phyloP scores from a whole-genome alignment of 352 stramenopile species.

The Globisporangium viniferum region DNA sequence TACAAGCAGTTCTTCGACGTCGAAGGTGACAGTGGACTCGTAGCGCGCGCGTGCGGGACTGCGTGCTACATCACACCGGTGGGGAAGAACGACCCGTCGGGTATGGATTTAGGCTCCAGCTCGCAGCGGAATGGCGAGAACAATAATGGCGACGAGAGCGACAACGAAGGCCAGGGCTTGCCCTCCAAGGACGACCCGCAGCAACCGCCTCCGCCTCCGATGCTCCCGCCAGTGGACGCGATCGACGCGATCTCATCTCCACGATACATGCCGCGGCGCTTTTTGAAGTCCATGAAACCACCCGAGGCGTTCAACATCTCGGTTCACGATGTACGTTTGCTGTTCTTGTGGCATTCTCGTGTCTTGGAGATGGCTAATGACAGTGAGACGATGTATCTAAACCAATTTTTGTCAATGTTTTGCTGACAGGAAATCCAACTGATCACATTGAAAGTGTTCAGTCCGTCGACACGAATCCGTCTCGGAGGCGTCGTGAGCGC shows the following conservation, averaged over 20 bases:
- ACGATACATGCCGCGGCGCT: slow-evolving; percentile 46
- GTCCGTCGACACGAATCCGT: slow-evolving; percentile 66
- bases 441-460: slow-evolving; percentile 93
- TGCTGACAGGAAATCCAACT: slow-evolving; percentile 89
- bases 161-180: slow-evolving; percentile 23
- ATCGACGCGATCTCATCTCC: slow-evolving; percentile 44
- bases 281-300: slow-evolving; percentile 45
- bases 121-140: slow-evolving; percentile 22
- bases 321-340: slow-evolving; percentile 57
- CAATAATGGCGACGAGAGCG: slow-evolving; percentile 30
- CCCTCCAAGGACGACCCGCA: slow-evolving; percentile 29
- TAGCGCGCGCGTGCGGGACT: slow-evolving; percentile 96
- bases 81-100: slow-evolving; percentile 39
- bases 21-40: slow-evolving; percentile 97
- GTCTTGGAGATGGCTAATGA: not conserved
- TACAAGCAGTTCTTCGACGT: slow-evolving; percentile 99
- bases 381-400: not conserved
- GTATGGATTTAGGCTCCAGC: not conserved
- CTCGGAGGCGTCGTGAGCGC: slow-evolving; percentile 84
- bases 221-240: slow-evolving; percentile 22
- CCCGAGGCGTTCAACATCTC: slow-evolving; percentile 73
- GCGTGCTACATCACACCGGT: slow-evolving; percentile 74
- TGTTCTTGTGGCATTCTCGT: not conserved
- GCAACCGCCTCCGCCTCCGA: not conserved
- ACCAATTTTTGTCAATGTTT: not conserved